Evolutionary conservation across 2,329 filamentous ascomycete genomes (phyloP), one percentile per base, ranked within the genome.

Genomic region (Paecilomyces variotii): DNA sequence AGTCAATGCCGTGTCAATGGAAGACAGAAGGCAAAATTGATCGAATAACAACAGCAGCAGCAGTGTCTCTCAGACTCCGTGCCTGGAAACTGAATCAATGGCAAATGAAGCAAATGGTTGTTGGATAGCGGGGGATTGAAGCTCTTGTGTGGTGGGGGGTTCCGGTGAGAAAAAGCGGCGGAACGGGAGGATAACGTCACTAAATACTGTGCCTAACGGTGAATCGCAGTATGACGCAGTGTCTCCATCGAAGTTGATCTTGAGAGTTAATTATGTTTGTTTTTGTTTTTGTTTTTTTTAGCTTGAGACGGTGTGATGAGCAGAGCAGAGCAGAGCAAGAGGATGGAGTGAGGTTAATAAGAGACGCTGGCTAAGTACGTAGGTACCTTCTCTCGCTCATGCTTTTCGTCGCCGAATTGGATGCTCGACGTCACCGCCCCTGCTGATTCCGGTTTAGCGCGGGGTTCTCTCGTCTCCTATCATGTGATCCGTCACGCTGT

Each of bases 151-250:
- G 67, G 59, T 55, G 58, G 57, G 45, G 54, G 57, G 63, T 72
- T 71, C 69, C 71, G 72, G 71, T 73, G 72, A 74, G 72, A 70
- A 66, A 74, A 74, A 73, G 67, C 66, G 67, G 68, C 56, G 60
- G 60, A n/a, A 19, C 39, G 39, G 39, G n/a, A 45, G 19, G 39
- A 19, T 45, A 45, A 32, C 39, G 39, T 45, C 39, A 45, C 39
- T 19, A 9, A n/a, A n/a, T 39, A 11, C 28, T 39, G 5, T 12
- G 6, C 2, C n/a, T 1, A 12, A 45, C 3, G 39, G 39, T 45
- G 39, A 45, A 45, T 45, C 1, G 14, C 35, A 45, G 35, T 7
- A 45, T 45, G 35, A 45, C 35, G 35, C 35, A 45, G 35, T n/a
- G 35, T 45, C 14, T 45, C 35, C 35, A 45, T 45, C n/a, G 14